Evolutionary conservation across 176 grass and related monocot species (phyloP), one percentile per base, ranked within the genome.

Genomic region (Zizania latifolia): DNA sequence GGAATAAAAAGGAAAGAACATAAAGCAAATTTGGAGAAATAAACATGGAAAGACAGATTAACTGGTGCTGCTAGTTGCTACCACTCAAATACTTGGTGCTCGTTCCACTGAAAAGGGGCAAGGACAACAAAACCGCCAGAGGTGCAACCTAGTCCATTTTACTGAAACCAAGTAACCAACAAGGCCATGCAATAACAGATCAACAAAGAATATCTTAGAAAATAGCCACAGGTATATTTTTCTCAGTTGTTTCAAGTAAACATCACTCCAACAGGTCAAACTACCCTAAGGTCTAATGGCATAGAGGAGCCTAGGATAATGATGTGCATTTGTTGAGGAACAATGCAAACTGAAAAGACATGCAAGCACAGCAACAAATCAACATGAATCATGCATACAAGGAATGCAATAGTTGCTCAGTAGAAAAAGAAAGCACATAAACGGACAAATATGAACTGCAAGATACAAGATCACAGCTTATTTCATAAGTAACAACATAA

Each of bases 401-500:
- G 10, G 17, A 67, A 79, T 15, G 29, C 38, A 44, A 10, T 24
- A 14, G n/a, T 58, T 44, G 17, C 27, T 34, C 22, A 43, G 19
- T 44, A n/a, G n/a, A n/a, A n/a, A n/a, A n/a, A n/a, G 16, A 64
- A 50, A 12, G 2, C 11, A 81, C 16, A 10, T 12, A 21, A 43
- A 8, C 13, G 40, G 15, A 10, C 32, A 59, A 11, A 64, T 22
- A 35, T 14, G 0, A 56, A 38, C 28, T 15, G 33, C 5, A 38
- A 57, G n/a, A 71, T 76, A 6, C 39, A 76, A 81, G 0, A 4
- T 62, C 38, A 74, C 17, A 71, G 51, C 30, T 80, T 40, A 57
- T 38, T 79, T 26, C 29, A 6, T 65, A 78, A 54, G 41, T 66
- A 1, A 72, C 11, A 22, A 7, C 17, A 67, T n/a, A 76, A 4